Evolutionary conservation across 1,284 basidiomycete genomes (phyloP).

Genomic region (Irpex lacteus): DNA sequence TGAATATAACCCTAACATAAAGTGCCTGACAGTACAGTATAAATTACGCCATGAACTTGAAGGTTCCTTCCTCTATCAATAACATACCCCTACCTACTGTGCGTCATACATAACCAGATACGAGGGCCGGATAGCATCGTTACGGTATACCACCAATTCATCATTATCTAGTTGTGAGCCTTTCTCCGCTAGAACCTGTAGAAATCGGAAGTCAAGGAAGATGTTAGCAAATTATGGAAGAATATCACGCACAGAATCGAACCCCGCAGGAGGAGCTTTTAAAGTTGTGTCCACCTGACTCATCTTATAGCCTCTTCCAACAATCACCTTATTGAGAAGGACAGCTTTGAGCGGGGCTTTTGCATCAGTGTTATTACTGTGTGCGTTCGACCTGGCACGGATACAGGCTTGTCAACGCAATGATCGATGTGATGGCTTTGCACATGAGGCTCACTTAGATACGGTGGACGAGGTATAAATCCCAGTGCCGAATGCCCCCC

Average conservation of each 20-base stretch:
- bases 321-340: conserved; percentile 63
- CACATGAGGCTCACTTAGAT: conserved; percentile 43
- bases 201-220: background rate
- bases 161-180: conserved; percentile 15
- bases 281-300: conserved; percentile 49
- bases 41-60: too few relatives aligned
- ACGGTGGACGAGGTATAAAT: conserved; percentile 60
- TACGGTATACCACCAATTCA: conserved; percentile 18
- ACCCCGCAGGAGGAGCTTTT: conserved; percentile 53
- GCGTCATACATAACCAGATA: conserved; percentile 18
- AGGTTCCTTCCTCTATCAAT: too few relatives aligned
- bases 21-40: too few relatives aligned
- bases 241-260: conserved; percentile 32
- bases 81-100: background rate
- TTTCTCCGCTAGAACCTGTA: conserved; percentile 14
- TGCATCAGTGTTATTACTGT: conserved; percentile 47
- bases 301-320: conserved; percentile 62
- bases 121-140: conserved; percentile 18
- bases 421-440: background rate
- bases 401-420: background rate
- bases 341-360: conserved; percentile 55
- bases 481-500: conserved; percentile 39
- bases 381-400: conserved; percentile 53
- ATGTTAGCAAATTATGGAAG: too few relatives aligned
- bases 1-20: too few relatives aligned